Base-by-base conservation (phyloP, 768 basidiomycete genomes). In the Agaricus bisporus region DNA sequence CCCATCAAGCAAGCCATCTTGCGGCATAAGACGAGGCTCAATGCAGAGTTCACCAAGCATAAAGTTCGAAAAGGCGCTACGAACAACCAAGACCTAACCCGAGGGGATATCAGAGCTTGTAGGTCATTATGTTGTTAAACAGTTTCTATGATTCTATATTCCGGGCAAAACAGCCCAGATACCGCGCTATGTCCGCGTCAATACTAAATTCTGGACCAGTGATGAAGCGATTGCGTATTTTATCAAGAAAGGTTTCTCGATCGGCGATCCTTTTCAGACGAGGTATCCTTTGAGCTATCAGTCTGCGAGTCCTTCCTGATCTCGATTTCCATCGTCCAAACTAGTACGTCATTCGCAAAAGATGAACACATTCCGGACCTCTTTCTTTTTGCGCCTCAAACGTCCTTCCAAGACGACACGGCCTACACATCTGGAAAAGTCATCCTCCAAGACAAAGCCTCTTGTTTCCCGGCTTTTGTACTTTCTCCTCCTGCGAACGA, bases 371-470 rank as follows among this genome's bases (percentile, higher is more conserved):
- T 99, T 17, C 80, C 85, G 2, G 78, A 92, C 63, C 82, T 97
- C 20, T 77, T 98, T 42, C 71, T 84, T 38, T 93, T 95, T 64
- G 77, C 85, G 50, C 84, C 90, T 8, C 72, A 73, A 56, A 67
- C 72, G 11, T 73, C 82, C 41, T 82, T 95, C 56, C 82, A 82
- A n/a, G 77, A 81, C 29, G 84, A 93, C 57, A 69, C 76, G 2
- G 77, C 83, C 18, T 97, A 94, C 69, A 74, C 74, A 58, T 71
- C 79, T 29, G 93, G 94, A 25, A 89, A 85, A 55, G 71, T 98
- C 32, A 95, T 99, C 56, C 72, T 98, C 5, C 97, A 99, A 68
- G 97, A 99, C 68, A 98, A 98, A 66, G 95, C 97, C 17, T 95
- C 93, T 52, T 99, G 97, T 69, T 93, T 99, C 67, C 92, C 97